phyloP scores from a whole-genome alignment of 1,284 basidiomycete species.

The Anthracocystis walkeri region DNA sequence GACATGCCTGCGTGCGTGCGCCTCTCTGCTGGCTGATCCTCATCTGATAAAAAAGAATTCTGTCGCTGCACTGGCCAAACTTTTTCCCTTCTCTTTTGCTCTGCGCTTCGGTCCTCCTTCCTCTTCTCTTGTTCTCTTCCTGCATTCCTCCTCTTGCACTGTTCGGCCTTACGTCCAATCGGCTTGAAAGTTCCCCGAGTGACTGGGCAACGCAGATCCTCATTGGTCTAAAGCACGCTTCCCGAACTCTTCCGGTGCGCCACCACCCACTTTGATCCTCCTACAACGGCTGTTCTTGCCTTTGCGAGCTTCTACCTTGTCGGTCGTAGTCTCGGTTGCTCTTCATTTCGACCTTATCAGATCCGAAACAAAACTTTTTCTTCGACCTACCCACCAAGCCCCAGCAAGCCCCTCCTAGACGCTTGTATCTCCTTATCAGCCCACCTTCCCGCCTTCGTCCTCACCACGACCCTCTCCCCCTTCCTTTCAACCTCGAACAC shows the following conservation, averaged over 20 bases:
- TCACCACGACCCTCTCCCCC: conserved; percentile 4
- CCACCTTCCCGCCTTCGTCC: not conserved
- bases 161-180: not conserved
- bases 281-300: not conserved
- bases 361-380: conserved; percentile 20
- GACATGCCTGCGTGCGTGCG: not conserved
- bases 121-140: not conserved
- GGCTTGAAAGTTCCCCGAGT: not conserved
- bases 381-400: not conserved
- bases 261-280: conserved; percentile 14
- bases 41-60: not conserved
- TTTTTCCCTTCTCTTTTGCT: not conserved
- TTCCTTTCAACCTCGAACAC: not conserved
- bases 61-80: not conserved
- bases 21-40: not conserved
- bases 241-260: conserved; percentile 17
- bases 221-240: conserved; percentile 11
- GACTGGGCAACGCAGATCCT: conserved; percentile 7
- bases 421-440: not conserved
- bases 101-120: not conserved
- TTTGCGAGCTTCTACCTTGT: not conserved
- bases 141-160: not conserved
- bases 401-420: not conserved
- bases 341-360: conserved; percentile 19
- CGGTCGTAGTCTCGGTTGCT: not conserved